Conservation (phyloP, 768 basidiomycete species). For the Phaffia tasmanica region DNA sequence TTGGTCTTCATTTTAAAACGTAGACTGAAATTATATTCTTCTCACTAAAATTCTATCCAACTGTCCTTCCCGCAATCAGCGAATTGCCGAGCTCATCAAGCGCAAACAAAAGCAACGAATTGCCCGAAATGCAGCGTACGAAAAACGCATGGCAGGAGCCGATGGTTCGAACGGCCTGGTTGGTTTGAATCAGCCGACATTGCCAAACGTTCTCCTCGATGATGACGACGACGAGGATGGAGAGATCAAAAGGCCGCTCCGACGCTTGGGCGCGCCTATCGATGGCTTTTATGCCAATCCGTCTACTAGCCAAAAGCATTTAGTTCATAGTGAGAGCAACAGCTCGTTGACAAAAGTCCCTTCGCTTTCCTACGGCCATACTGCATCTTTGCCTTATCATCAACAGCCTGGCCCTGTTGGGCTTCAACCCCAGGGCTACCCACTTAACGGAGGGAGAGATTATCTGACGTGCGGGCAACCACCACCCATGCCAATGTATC, state of each 20-base stretch:
- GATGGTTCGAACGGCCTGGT: conserved; percentile 84
- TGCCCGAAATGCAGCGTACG: conserved; percentile 64
- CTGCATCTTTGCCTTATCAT: too few species aligned
- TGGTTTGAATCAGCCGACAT: conserved; percentile 81
- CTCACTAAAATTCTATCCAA: not conserved
- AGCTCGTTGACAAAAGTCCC: too few species aligned
- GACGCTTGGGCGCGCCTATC: not conserved
- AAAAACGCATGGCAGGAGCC: conserved; percentile 81
- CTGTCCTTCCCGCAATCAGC: conserved; percentile 42
- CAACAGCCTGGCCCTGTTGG: too few species aligned
- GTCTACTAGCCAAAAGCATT: not conserved
- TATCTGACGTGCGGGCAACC: too few species aligned
- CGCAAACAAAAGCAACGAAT: conserved; percentile 77
- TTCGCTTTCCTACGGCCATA: too few species aligned
- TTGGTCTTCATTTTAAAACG: conserved; percentile 35
- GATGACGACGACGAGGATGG: conserved; percentile 48
- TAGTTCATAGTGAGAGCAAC: too few species aligned
- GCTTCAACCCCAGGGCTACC: too few species aligned
- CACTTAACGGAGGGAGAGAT: too few species aligned
- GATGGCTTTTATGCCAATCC: not conserved
- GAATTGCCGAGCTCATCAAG: conserved; percentile 86
- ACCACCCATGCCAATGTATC: too few species aligned
- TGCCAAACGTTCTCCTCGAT: conserved; percentile 81
- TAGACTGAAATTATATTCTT: conserved; percentile 7
- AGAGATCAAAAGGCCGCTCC: not conserved